phyloP scores from a whole-genome alignment of 768 basidiomycete species.

The Gelatoporia subvermispora region DNA sequence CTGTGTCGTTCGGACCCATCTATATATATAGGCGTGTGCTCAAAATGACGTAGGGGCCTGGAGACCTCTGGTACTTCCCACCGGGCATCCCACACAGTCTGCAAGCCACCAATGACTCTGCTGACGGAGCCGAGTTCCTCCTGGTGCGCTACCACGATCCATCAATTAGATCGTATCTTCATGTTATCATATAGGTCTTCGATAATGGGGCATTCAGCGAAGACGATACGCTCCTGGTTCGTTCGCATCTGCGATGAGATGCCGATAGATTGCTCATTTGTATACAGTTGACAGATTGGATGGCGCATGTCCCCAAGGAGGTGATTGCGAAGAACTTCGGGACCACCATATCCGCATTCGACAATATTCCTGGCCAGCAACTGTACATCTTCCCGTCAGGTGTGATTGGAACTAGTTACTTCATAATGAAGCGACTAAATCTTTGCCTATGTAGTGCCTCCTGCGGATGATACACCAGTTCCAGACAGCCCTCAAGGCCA shows the following conservation, averaged over 20 bases:
- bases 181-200: conserved; percentile 25
- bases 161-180: neutral
- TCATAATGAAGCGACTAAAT: neutral
- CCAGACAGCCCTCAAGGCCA: conserved; percentile 43
- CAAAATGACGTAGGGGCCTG: conserved; percentile 29
- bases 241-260: conserved; percentile 2
- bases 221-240: conserved; percentile 29
- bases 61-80: conserved; percentile 55
- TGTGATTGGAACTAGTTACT: conserved; percentile 4
- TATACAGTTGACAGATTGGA: conserved; percentile 27
- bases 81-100: conserved; percentile 49
- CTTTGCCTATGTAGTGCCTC: conserved; percentile 10
- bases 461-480: conserved; percentile 30
- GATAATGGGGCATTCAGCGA: conserved; percentile 35
- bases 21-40: neutral
- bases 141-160: conserved; percentile 27
- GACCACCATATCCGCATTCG: conserved; percentile 23
- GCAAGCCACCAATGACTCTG: conserved; percentile 36
- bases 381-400: conserved; percentile 28
- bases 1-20: conserved; percentile 18
- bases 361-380: conserved; percentile 24
- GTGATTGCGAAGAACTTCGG: conserved; percentile 34
- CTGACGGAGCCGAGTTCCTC: conserved; percentile 47
- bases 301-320: conserved; percentile 30
- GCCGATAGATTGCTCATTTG: conserved; percentile 1